Base-by-base conservation (phyloP, 2,329 filamentous ascomycete species). In the Aureobasidium subglaciale region DNA sequence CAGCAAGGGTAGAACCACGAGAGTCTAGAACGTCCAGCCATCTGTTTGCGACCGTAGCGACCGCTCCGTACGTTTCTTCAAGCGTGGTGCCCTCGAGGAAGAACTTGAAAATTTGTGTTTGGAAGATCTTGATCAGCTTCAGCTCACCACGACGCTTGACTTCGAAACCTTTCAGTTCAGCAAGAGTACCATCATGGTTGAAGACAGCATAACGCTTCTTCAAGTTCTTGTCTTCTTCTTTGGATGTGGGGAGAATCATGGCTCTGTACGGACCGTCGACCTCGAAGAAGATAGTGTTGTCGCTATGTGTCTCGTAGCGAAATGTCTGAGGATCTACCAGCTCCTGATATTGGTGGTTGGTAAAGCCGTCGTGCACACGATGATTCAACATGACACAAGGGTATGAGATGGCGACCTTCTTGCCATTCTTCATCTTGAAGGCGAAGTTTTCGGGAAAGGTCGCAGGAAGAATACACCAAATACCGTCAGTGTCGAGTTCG, bases 371-470 rank as follows among this genome's bases (percentile, higher is more conserved):
- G 67, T 99, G 93, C 7, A 99, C 93, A 3, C 96, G 79, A 68
- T 99, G 93, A 70, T 99, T 99, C 74, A 99, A 81, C 93, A 99
- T 99, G 62, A 96, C 90, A 70, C 93, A 99, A 56, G 93, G 93
- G 67, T 99, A 99, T 0, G 93, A 99, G 48, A 99, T 91, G n/a
- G 86, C 79, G 58, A 97, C 69, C 69, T 97, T 99, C 78, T 97
- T 99, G 62, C 93, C 93, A 64, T 91, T 95, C 71, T 92, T 95
- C 63, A 96, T 74, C 65, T 88, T 95, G 77, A 99, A 97, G 0
- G 84, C 79, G 65, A 96, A 96, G 71, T 99, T 96, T 67, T 99
- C 93, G 0, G 93, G 93, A 64, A 99, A 99, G 0, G 89, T 93
- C 0, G 89, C 92, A 0, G 93, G 93, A 63, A 99, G 79, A 81